Conservation (phyloP, 352 stramenopile species). For the Peronospora farinosa region DNA sequence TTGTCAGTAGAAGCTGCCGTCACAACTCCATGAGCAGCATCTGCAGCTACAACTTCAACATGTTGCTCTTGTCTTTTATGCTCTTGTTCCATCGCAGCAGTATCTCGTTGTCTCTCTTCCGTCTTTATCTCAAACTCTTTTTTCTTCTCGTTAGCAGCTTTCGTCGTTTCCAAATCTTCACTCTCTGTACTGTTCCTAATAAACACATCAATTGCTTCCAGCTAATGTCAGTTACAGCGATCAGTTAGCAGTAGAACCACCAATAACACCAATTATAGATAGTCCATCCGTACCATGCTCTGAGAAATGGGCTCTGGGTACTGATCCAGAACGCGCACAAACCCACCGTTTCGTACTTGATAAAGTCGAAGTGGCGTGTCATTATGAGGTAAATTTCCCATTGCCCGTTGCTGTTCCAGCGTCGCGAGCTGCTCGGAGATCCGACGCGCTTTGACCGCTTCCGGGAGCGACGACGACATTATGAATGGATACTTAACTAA, state of each 20-base stretch:
- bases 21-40: background rate
- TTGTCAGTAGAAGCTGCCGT: background rate
- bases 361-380: conserved; percentile 38
- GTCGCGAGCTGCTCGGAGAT: conserved; percentile 32
- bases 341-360: conserved; percentile 31
- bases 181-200: conserved; percentile 10
- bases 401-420: conserved; percentile 28
- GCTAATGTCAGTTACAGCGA: conserved; percentile 13
- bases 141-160: background rate
- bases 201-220: conserved; percentile 38
- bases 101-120: conserved; percentile 4
- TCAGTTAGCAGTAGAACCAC: conserved; percentile 15
- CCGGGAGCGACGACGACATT: conserved; percentile 4
- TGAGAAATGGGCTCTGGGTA: conserved; percentile 50
- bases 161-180: conserved; percentile 14
- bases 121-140: background rate
- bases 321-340: conserved; percentile 56
- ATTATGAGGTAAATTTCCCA: conserved; percentile 16
- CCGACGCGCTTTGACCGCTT: conserved; percentile 22
- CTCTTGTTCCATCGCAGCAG: background rate
- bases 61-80: conserved; percentile 1
- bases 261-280: background rate
- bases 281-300: conserved; percentile 30
- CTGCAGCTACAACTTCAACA: background rate
- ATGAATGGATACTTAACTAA: background rate